phyloP scores from a whole-genome alignment of 2,329 filamentous ascomycete genomes.

The Paecilomyces dactylethromorphus region DNA sequence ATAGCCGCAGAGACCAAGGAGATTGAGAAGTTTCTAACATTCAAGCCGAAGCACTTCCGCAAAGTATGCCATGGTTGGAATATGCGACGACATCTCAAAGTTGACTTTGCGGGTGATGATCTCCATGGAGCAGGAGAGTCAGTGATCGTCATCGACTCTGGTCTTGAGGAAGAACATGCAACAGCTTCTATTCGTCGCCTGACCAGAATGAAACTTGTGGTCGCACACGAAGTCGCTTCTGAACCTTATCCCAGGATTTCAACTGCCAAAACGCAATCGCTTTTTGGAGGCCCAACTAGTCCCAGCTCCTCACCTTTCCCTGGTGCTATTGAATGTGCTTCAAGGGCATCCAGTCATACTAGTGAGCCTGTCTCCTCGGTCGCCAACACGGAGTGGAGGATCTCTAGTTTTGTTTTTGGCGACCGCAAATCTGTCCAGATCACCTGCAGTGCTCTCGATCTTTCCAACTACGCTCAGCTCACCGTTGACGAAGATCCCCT shows the following conservation, averaged over 20 bases:
- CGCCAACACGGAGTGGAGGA: conserved; percentile 59
- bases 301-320: not conserved
- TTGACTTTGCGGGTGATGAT: conserved; percentile 83
- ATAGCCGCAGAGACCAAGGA: conserved; percentile 70
- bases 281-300: conserved; percentile 44
- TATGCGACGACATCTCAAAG: conserved; percentile 77
- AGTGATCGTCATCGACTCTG: conserved; percentile 67
- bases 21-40: conserved; percentile 68
- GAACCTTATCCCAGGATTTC: conserved; percentile 12
- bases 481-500: conserved; percentile 74
- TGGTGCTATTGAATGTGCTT: conserved; percentile 6
- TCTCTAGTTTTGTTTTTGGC: conserved; percentile 56
- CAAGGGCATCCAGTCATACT: conserved; percentile 23
- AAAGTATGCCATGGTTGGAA: conserved; percentile 80
- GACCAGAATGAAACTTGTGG: conserved; percentile 45
- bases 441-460: conserved; percentile 65
- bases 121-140: conserved; percentile 69
- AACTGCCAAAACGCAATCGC: conserved; percentile 27
- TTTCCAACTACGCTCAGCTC: conserved; percentile 64
- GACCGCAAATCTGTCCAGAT: conserved; percentile 56
- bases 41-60: conserved; percentile 71
- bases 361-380: conserved; percentile 26
- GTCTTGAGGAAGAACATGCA: conserved; percentile 53
- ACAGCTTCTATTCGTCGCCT: conserved; percentile 50
- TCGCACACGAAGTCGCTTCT: conserved; percentile 14